Percentiles rank a stretch among this genome's conserved stretches.
Evolutionary conservation across 371 early-diverging fungal genomes (phyloP).

Genomic region (Mortierella sp.): DNA sequence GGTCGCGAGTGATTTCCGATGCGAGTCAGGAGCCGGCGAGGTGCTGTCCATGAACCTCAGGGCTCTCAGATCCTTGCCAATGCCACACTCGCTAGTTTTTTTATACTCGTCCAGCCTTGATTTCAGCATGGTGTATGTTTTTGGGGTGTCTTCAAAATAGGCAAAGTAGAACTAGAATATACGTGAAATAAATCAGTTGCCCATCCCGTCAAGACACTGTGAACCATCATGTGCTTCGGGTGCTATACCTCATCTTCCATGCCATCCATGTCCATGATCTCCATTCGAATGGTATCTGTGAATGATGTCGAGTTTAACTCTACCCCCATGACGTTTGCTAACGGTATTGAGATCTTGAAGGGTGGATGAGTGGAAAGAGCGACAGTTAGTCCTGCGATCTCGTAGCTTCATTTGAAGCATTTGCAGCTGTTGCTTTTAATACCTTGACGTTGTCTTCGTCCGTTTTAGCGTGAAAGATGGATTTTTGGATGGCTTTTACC

Average conservation of each 20-base stretch:
- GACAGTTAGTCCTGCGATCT: too few relatives aligned
- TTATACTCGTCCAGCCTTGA: constrained; percentile 47
- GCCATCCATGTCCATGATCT: constrained; percentile 68
- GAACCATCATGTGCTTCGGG: too few relatives aligned
- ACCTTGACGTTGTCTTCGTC: constrained; percentile 70
- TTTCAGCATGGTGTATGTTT: constrained; percentile 52
- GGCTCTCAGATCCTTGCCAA: neutral
- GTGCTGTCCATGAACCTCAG: constrained; percentile 23
- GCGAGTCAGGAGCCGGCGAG: constrained; percentile 10
- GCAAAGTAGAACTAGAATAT: constrained; percentile 73
- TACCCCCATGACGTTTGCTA: constrained; percentile 65
- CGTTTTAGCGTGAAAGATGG: constrained; percentile 72
- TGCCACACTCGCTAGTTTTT: neutral
- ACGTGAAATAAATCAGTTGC: too few relatives aligned
- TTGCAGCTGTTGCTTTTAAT: neutral
- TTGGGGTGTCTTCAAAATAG: constrained; percentile 66
- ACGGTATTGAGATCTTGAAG: constrained; percentile 60
- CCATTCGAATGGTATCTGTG: constrained; percentile 63
- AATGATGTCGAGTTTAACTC: constrained; percentile 64
- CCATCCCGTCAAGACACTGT: too few relatives aligned
- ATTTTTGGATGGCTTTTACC: constrained; percentile 68
- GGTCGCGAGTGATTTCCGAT: constrained; percentile 7
- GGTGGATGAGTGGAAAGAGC: neutral
- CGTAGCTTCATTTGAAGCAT: too few relatives aligned
- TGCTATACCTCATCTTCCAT: constrained; percentile 66